Conservation (phyloP, 371 early-diverging fungal species). For the Rhizopus sp. region DNA sequence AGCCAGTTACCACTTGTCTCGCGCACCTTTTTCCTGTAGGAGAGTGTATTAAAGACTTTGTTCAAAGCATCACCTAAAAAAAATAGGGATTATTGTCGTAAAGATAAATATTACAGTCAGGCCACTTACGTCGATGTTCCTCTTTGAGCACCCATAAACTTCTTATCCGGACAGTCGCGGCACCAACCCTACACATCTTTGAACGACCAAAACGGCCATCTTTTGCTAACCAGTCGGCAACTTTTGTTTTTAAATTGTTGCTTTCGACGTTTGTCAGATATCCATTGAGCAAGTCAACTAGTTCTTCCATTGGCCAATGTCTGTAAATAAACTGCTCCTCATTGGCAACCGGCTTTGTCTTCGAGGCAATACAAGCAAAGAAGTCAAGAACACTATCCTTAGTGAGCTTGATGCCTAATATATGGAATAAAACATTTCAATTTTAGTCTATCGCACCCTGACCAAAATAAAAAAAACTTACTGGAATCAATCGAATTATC, state of each 20-base stretch:
- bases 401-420: background rate
- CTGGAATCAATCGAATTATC: conserved; percentile 1
- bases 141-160: conserved; percentile 5
- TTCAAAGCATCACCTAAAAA: background rate
- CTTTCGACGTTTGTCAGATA: conserved; percentile 2
- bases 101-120: background rate
- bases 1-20: conserved; percentile 2
- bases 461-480: conserved; percentile 5
- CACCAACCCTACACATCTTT: conserved; percentile 5
- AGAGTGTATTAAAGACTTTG: background rate
- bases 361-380: conserved; percentile 3
- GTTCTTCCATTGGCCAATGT: conserved; percentile 6
- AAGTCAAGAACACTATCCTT: conserved; percentile 1
- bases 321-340: background rate
- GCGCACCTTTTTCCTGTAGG: conserved; percentile 1
- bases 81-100: conserved; percentile 1
- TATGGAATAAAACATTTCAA: conserved; percentile 3
- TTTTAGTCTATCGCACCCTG: conserved; percentile 1
- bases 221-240: conserved; percentile 4
- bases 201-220: conserved; percentile 2
- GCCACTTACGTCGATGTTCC: conserved; percentile 3
- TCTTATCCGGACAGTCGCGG: conserved; percentile 1
- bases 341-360: conserved; percentile 1
- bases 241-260: conserved; percentile 2
- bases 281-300: conserved; percentile 5